Conservation (phyloP, 148 eudicot species). For the Vaccinium vitisidaea region DNA sequence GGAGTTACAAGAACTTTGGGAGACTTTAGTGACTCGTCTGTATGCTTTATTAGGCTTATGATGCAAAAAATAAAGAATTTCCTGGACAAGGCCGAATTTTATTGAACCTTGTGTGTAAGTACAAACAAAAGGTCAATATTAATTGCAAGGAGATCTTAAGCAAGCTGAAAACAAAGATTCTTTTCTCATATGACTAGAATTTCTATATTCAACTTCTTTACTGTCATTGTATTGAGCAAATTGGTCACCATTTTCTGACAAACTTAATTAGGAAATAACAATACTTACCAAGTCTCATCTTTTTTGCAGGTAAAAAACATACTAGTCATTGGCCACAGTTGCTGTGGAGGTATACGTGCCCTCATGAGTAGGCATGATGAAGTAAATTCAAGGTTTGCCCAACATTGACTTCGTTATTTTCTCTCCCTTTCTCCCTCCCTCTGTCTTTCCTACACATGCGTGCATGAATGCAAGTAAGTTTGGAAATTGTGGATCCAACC, state of each 20-base stretch:
- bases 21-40: not conserved
- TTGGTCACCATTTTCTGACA: not conserved
- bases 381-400: constrained; percentile 60
- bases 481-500: not conserved
- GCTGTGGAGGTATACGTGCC: constrained; percentile 97
- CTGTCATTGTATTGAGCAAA: not conserved
- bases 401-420: not conserved
- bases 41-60: not conserved
- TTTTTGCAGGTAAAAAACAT: constrained; percentile 80
- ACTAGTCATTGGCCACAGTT: constrained; percentile 83
- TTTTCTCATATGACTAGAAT: constrained; percentile 2
- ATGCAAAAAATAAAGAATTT: not conserved
- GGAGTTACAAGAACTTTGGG: not conserved
- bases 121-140: not conserved
- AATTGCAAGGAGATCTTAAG: not conserved
- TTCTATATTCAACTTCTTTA: not conserved
- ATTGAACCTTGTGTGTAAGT: not conserved
- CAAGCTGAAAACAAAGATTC: not conserved
- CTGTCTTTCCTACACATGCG: not conserved
- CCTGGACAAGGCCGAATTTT: too few species aligned
- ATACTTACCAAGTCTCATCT: not conserved
- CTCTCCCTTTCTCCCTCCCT: not conserved
- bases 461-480: not conserved
- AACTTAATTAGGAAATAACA: not conserved
- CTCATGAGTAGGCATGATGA: constrained; percentile 88